Evolutionary conservation across 306 rosid species (phyloP).

Genomic region (Medicago lupulina): DNA sequence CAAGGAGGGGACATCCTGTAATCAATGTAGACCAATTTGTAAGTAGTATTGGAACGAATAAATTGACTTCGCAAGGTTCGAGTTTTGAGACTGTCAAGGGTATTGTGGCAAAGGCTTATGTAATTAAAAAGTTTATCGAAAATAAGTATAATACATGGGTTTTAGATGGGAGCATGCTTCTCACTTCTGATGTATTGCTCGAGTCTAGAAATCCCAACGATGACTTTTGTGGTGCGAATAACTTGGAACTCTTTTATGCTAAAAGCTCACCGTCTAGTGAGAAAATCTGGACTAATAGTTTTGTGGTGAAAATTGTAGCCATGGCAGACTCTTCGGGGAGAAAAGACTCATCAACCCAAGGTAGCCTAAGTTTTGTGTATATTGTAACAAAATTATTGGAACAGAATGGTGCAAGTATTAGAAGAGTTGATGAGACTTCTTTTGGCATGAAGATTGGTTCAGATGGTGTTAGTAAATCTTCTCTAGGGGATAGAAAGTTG

Average conservation of each 20-base stretch:
- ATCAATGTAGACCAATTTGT: slow-evolving; percentile 64
- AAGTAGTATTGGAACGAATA: slow-evolving; percentile 50
- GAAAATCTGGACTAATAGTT: slow-evolving; percentile 55
- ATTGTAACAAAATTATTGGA: slow-evolving; percentile 47
- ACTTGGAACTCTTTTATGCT: slow-evolving; percentile 58
- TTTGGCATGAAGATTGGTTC: slow-evolving; percentile 50
- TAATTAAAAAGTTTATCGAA: slow-evolving; percentile 63
- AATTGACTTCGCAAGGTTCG: slow-evolving; percentile 52
- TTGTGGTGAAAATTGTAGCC: slow-evolving; percentile 48
- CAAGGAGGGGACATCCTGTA: slow-evolving; percentile 85
- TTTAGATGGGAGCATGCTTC: slow-evolving; percentile 74
- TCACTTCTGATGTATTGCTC: slow-evolving; percentile 47
- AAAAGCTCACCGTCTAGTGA: slow-evolving; percentile 58
- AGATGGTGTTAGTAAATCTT: slow-evolving; percentile 45
- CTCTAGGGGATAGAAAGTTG: slow-evolving; percentile 61
- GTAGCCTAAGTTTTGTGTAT: slow-evolving; percentile 51
- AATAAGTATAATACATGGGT: slow-evolving; percentile 59
- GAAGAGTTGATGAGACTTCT: slow-evolving; percentile 40
- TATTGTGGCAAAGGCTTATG: slow-evolving; percentile 60
- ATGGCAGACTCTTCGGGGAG: slow-evolving; percentile 50
- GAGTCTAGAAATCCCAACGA: slow-evolving; percentile 40
- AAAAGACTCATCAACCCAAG: slow-evolving; percentile 45
- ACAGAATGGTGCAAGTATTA: slow-evolving; percentile 44
- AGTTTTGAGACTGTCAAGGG: slow-evolving; percentile 48
- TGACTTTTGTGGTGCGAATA: slow-evolving; percentile 59